Evolutionary conservation across 371 early-diverging fungal genomes (phyloP), one percentile per base, ranked within the genome.

Genomic region (Phascolomyces articulosus): DNA sequence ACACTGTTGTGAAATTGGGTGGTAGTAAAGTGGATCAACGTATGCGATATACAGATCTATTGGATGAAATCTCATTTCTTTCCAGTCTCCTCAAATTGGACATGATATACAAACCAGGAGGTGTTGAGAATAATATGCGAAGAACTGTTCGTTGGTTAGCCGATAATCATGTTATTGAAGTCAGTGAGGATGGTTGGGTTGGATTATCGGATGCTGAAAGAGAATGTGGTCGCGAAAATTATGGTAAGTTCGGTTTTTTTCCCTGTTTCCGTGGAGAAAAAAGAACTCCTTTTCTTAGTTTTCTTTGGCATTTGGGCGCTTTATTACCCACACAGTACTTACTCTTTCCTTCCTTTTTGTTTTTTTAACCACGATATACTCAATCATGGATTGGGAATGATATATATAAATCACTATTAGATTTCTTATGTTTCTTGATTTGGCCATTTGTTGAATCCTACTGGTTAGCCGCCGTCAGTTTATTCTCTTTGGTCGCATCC

Each of bases 391-490:
- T n/a, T n/a, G n/a, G n/a, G n/a, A n/a, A n/a, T n/a, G n/a, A n/a
- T n/a, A n/a, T n/a, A n/a, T n/a, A n/a, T n/a, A n/a, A n/a, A n/a
- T n/a, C n/a, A n/a, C n/a, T 11, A 15, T 8, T 62, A 93, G 93
- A 95, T 73, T 93, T 94, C 73, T 88, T 91, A 62, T 93, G 94
- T 63, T 95, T 94, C 77, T 68, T 90, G 64, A 76, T 94, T 34
- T 95, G 95, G 95, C 94, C 94, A 16, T 95, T 93, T 69, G 80
- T 95, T 40, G 95, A 95, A 69, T 91, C 93, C 21, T 95, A 95
- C 69, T 95, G 95, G 95, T 79, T 91, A 21, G 88, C 88, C 20
- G 85, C 87, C 9, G 80, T 90, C 31, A 82, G 86, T 57, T 63
- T 90, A 41, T 88, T 86, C 62, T 77, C 89, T 4, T 69, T 91